Base-by-base conservation (phyloP, 495 filamentous ascomycete species). In the Daldinia childiae region DNA sequence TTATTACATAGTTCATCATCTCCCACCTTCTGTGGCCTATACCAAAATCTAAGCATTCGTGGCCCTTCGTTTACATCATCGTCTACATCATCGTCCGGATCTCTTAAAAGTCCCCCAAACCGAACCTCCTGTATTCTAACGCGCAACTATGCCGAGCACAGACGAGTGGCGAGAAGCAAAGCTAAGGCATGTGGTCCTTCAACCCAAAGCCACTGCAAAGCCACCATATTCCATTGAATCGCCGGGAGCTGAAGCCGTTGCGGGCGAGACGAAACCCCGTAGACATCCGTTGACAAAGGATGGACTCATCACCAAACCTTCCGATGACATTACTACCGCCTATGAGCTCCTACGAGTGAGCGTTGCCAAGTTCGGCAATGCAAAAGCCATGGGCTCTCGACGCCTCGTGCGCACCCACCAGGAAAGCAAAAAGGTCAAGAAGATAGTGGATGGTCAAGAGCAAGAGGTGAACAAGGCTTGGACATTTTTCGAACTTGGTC, bases 391-490 rank as follows among this genome's bases (percentile, higher is more conserved):
- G 71, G 95, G 91, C 66, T 90, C 86, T 58, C 90, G 95, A 64
- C 89, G 88, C 77, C 84, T 98, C 61, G 83, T 99, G 79, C 89
- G 92, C 77, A 92, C 89, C 6, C 95, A 99, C 79, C 84, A 90
- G 61, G 95, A 99, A 83, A 92, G 89, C 71, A 98, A 97, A 87
- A 97, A 95, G 87, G 82, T 99, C 76, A 98, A 97, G 90, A 99
- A 97, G 87, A 85, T 94, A 65, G 86, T 98, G 17, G 93, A 99
- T 79, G 95, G 95, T 45, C 87, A 91, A 73, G 92, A 97, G 81
- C 79, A 86, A 74, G 90, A 97, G 83, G 90, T 97, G 24, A 92
- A 97, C 77, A 99, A 99, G 90, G 87, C 92, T 68, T 99, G 95
- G 95, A 91, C 89, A 56, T 99, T 92, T 82, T 98, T 94, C 79